Evolutionary conservation across 495 filamentous ascomycete genomes (phyloP), one percentile per base, ranked within the genome.

Genomic region (Usnea hakonensis): DNA sequence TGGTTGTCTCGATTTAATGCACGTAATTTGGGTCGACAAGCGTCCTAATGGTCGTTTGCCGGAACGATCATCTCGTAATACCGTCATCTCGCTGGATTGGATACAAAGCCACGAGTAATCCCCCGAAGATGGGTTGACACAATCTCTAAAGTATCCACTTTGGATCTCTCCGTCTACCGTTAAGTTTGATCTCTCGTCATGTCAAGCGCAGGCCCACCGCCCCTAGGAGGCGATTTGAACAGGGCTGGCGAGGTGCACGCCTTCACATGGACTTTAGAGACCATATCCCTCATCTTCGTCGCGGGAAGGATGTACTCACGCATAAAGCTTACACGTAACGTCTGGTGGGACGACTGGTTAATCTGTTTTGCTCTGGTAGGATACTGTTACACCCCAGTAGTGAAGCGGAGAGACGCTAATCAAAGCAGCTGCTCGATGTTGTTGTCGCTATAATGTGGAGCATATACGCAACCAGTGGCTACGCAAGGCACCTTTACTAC

Each of bases 321-420:
- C 11, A 40, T 69, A 9, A 64, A 65, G 26, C 71, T 83, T 58
- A 62, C 79, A 32, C 74, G 72, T 23, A 78, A 73, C 43, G 52
- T 80, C 7, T 80, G 81, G 3, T 55, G 66, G 30, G 81, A 84
- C 71, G 81, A 85, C 65, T 79, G 75, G 52, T 72, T 79, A 41
- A 79, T 83, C 69, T 67, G 73, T 1, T 30, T 71, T 3, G 72
- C 79, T 46, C 70, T 79, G 67, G 78, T 79, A 64, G 58, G 64
- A 63, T 23, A 17, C n/a, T 37, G 50, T 26, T n/a, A 35, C 19
- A 14, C 28, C 0, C 16, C 14, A 53, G 26, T 28, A 35, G 56
- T 32, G 3, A 0, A 5, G n/a, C 43, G 14, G 14, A 43, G 17
- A 8, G 13, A 13, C 14, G 32, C 32, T 62, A n/a, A 66, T 36